A percentile compares a stretch with the other conserved stretches of the same genome.
Evolutionary conservation across 1,284 basidiomycete species (phyloP).

Genomic region (Coniophora puteana): DNA sequence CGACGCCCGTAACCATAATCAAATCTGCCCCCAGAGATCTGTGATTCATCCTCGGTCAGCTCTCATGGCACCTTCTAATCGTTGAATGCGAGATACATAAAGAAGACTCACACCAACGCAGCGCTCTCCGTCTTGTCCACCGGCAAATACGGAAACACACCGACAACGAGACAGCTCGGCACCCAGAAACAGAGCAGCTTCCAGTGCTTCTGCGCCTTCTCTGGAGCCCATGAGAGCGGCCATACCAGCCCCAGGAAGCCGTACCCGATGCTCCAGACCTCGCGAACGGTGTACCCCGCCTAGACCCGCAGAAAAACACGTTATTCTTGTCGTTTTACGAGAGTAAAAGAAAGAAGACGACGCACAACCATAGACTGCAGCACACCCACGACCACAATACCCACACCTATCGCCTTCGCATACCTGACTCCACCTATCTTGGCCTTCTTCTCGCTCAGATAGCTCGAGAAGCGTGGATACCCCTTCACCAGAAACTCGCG

Average conservation of each 20-base stretch:
- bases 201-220: constrained; percentile 26
- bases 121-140: constrained; percentile 76
- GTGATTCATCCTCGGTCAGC: constrained; percentile 14
- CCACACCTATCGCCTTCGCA: constrained; percentile 8
- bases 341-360: constrained; percentile 8
- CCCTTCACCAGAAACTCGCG: constrained; percentile 38
- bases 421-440: not conserved
- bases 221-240: constrained; percentile 54
- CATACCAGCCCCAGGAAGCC: constrained; percentile 63
- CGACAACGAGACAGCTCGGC: constrained; percentile 49
- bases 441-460: constrained; percentile 1
- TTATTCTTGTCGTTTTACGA: too few relatives aligned
- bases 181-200: constrained; percentile 44
- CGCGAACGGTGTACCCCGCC: constrained; percentile 67
- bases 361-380: constrained; percentile 75
- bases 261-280: constrained; percentile 73
- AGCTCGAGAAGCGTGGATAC: constrained; percentile 18
- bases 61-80: too few relatives aligned
- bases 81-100: not conserved
- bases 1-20: constrained; percentile 22
- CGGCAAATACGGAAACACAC: constrained; percentile 67
- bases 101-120: constrained; percentile 48
- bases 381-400: constrained; percentile 33
- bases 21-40: constrained; percentile 26
- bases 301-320: constrained; percentile 22